A percentile compares a stretch with the other conserved stretches of the same genome.
These are phyloP conservation scores for Nemania serpens DNA, from an alignment of 2,329 filamentous ascomycete genomes.

Conservation along the genomic window DNA sequence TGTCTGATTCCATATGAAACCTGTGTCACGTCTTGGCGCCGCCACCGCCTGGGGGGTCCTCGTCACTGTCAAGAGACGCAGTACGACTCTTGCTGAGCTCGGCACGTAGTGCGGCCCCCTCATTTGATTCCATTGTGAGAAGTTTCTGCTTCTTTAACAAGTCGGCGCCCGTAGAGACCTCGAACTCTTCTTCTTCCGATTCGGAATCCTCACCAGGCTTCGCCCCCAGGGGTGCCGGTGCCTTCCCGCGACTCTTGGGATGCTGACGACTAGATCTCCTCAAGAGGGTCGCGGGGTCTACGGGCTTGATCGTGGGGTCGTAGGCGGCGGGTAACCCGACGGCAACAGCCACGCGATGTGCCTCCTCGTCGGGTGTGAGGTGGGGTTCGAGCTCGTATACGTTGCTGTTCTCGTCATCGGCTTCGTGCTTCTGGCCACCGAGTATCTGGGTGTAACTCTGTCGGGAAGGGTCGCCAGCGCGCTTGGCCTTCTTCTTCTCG, in stretches of 20 bases:
- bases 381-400: conserved; percentile 60
- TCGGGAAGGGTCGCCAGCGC: conserved; percentile 74
- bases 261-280: conserved; percentile 32
- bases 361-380: conserved; percentile 64
- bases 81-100: conserved; percentile 40
- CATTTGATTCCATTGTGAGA: conserved; percentile 41
- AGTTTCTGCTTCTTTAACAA: conserved; percentile 49
- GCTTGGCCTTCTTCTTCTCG: conserved; percentile 86
- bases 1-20: neutral
- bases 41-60: conserved; percentile 42
- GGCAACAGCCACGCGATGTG: conserved; percentile 66
- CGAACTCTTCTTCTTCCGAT: conserved; percentile 49
- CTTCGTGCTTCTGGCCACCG: conserved; percentile 63
- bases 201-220: conserved; percentile 43
- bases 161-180: conserved; percentile 47
- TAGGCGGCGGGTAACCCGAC: conserved; percentile 66
- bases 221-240: conserved; percentile 47
- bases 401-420: conserved; percentile 58
- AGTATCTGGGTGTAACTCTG: conserved; percentile 80
- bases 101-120: conserved; percentile 40
- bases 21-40: conserved; percentile 40
- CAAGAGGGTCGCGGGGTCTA: conserved; percentile 44
- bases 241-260: conserved; percentile 32
- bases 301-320: conserved; percentile 66
- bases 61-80: conserved; percentile 44